A percentile compares a stretch with the other conserved stretches of the same genome.
phyloP scores from a whole-genome alignment of 1,284 basidiomycete genomes.

The Amylostereum areolatum region DNA sequence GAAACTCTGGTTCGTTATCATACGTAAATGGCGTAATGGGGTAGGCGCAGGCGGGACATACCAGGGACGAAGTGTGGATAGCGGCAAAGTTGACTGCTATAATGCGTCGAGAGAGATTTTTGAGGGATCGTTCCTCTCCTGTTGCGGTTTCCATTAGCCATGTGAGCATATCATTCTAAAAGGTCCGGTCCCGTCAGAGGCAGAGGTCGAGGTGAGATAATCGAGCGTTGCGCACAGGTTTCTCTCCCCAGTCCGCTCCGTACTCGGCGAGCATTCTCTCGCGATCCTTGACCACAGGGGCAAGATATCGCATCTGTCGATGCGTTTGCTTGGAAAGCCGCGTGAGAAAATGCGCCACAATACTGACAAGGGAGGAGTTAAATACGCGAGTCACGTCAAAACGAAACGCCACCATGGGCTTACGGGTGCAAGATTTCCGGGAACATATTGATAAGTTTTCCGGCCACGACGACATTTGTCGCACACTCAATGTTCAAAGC shows the following conservation, averaged over 20 bases:
- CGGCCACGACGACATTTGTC: too few relatives aligned
- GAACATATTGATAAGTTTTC: too few relatives aligned
- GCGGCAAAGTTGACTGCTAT: slow-evolving; percentile 39
- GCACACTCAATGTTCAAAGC: too few relatives aligned
- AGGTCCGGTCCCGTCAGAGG: too few relatives aligned
- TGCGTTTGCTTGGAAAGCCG: background rate
- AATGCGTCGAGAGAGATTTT: slow-evolving; percentile 29
- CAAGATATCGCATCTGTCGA: background rate
- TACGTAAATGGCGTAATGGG: too few relatives aligned
- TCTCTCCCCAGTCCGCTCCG: slow-evolving; percentile 8
- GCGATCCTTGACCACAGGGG: slow-evolving; percentile 14
- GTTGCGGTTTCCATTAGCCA: slow-evolving; percentile 36
- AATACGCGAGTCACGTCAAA: too few relatives aligned
- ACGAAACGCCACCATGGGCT: too few relatives aligned
- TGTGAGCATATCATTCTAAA: slow-evolving; percentile 36
- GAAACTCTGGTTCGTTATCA: too few relatives aligned
- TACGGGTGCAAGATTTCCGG: too few relatives aligned
- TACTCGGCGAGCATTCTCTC: slow-evolving; percentile 8
- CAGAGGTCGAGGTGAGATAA: background rate
- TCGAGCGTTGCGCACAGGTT: slow-evolving; percentile 10
- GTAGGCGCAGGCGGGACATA: too few relatives aligned
- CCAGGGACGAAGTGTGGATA: slow-evolving; percentile 34
- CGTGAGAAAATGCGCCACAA: too few relatives aligned
- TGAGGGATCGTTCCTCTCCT: slow-evolving; percentile 24
- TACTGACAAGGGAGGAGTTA: background rate